These are phyloP conservation scores for Nakazawaea anatomiae DNA, from an alignment of 805 yeast genomes.

Conservation along the genomic window DNA sequence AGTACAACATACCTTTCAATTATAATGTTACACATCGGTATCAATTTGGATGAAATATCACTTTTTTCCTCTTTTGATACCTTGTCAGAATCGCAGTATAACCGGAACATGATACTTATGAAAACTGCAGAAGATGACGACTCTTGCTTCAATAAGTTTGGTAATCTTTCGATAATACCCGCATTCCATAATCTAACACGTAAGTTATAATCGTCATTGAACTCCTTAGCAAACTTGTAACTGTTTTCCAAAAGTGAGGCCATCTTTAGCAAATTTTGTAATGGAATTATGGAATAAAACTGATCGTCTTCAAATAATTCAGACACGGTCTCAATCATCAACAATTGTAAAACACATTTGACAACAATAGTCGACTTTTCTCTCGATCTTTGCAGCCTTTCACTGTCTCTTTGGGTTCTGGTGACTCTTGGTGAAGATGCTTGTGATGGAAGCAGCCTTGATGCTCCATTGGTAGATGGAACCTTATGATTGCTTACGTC, in stretches of 20 bases:
- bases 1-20: conserved; percentile 63
- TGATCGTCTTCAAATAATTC: conserved; percentile 69
- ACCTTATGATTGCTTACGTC: conserved; percentile 29
- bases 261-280: conserved; percentile 51
- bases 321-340: conserved; percentile 80
- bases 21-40: conserved; percentile 68
- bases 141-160: conserved; percentile 89
- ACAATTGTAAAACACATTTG: conserved; percentile 83
- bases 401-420: conserved; percentile 22
- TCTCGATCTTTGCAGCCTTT: conserved; percentile 37
- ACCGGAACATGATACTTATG: conserved; percentile 70
- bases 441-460: neutral
- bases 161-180: conserved; percentile 87
- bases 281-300: conserved; percentile 68
- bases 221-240: conserved; percentile 76
- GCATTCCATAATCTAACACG: conserved; percentile 88
- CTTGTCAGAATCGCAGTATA: conserved; percentile 64
- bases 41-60: conserved; percentile 45
- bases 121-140: conserved; percentile 84
- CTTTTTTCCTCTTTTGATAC: conserved; percentile 38
- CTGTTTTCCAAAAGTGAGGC: conserved; percentile 59
- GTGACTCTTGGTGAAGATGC: conserved; percentile 1
- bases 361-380: conserved; percentile 77
- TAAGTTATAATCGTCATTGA: conserved; percentile 84
- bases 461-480: neutral